Percentiles rank a stretch among this genome's conserved stretches.
Conservation (phyloP, 2,329 filamentous ascomycete species). For the Penicillium capsulatum region DNA sequence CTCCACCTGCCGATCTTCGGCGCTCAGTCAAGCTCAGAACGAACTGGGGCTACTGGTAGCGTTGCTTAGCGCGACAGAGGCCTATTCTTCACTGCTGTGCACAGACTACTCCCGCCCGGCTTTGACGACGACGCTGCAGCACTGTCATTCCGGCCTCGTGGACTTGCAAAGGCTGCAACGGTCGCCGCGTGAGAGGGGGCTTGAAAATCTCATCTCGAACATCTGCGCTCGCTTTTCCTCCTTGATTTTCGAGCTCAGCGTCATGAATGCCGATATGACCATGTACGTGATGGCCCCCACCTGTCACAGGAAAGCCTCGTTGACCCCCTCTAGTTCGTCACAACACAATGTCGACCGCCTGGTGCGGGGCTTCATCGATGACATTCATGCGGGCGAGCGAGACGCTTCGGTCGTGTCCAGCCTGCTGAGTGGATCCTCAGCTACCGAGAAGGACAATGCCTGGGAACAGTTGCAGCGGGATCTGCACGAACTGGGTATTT, state of each 20-base stretch:
- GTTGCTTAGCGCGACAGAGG: conserved; percentile 4
- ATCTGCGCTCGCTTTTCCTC: conserved; percentile 13
- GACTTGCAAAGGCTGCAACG: conserved; percentile 13
- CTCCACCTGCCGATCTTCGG: conserved; percentile 5
- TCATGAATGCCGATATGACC: conserved; percentile 16
- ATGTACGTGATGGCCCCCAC: conserved; percentile 9
- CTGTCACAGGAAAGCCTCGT: neutral
- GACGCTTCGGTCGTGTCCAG: conserved; percentile 3
- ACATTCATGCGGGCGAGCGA: conserved; percentile 7
- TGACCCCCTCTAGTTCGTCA: conserved; percentile 7
- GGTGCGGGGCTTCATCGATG: conserved; percentile 6
- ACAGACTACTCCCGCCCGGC: neutral
- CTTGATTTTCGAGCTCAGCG: conserved; percentile 11
- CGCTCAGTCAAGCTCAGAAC: conserved; percentile 11
- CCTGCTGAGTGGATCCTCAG: conserved; percentile 2
- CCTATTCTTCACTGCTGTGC: conserved; percentile 2
- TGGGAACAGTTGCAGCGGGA: conserved; percentile 12
- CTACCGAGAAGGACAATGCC: conserved; percentile 2
- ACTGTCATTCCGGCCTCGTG: conserved; percentile 7
- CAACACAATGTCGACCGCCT: conserved; percentile 11
- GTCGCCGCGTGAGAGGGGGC: neutral
- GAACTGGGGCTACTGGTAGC: conserved; percentile 14
- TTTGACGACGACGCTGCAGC: conserved; percentile 4
- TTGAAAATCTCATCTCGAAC: conserved; percentile 5
- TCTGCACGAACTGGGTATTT: conserved; percentile 9